A percentile compares a stretch with the other conserved stretches of the same genome.
These are phyloP conservation scores for Colletotrichum salicis DNA, from an alignment of 2,329 filamentous ascomycete genomes.

Conservation along the genomic window DNA sequence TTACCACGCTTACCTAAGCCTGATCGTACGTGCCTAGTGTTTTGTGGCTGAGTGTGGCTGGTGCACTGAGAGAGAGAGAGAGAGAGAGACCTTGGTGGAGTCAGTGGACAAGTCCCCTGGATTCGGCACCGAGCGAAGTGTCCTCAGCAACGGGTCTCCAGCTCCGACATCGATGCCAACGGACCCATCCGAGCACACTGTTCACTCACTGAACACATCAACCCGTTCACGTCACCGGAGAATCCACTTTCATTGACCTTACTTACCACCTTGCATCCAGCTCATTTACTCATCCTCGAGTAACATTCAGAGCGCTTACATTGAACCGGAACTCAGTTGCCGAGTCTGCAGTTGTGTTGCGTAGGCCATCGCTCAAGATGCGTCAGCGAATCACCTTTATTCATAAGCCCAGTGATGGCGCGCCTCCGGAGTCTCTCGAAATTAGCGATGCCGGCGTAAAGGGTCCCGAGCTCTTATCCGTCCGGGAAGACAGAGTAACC, in stretches of 20 bases:
- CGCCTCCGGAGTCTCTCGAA: conserved; percentile 72
- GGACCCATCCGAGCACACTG: conserved; percentile 3
- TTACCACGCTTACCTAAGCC: not conserved
- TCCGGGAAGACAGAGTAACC: conserved; percentile 83
- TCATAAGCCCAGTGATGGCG: conserved; percentile 69
- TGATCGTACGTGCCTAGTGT: not conserved
- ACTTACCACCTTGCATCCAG: not conserved
- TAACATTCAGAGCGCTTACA: not conserved
- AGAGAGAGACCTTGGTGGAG: too few species aligned
- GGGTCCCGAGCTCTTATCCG: conserved; percentile 68
- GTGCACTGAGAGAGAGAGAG: not conserved
- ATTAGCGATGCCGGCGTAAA: conserved; percentile 67
- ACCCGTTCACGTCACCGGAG: conserved; percentile 18
- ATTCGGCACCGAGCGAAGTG: conserved; percentile 24
- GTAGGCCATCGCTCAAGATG: conserved; percentile 58
- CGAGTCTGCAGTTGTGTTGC: not conserved
- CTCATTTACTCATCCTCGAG: not conserved
- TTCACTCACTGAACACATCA: not conserved
- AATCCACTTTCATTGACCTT: not conserved
- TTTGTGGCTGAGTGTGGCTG: not conserved
- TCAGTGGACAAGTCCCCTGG: not conserved
- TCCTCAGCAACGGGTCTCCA: conserved; percentile 25
- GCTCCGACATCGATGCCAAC: conserved; percentile 7
- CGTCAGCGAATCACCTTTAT: conserved; percentile 84
- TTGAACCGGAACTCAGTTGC: not conserved